Percentiles rank a stretch among this genome's conserved stretches.
Conservation (phyloP, 2,329 filamentous ascomycete genomes). For the Aspergillus sp. region DNA sequence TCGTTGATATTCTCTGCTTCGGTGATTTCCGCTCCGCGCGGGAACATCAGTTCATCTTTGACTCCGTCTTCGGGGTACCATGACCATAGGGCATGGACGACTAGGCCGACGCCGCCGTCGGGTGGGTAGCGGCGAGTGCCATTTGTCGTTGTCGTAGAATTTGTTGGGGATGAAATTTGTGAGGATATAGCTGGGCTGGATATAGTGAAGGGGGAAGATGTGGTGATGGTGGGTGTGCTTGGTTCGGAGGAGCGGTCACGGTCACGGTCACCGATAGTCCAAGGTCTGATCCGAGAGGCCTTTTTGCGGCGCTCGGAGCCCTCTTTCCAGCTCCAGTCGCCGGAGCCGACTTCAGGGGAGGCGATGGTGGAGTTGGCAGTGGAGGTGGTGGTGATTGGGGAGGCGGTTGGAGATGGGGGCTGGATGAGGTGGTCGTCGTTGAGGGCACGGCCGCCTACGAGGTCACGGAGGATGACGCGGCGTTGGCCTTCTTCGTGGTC, state of each 20-base stretch:
- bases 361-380: constrained; percentile 29
- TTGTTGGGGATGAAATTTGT: constrained; percentile 6
- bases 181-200: constrained; percentile 9
- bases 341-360: constrained; percentile 31
- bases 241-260: constrained; percentile 16
- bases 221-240: constrained; percentile 21
- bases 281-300: constrained; percentile 34
- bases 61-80: constrained; percentile 67
- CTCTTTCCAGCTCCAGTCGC: constrained; percentile 49
- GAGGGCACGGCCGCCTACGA: constrained; percentile 75
- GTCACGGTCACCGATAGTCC: constrained; percentile 11
- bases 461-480: constrained; percentile 67
- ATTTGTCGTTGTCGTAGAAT: no score
- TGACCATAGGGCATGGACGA: constrained; percentile 68
- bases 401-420: constrained; percentile 23
- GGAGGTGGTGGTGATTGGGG: background rate
- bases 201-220: constrained; percentile 61
- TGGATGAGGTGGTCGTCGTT: constrained; percentile 56
- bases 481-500: constrained; percentile 67
- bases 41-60: constrained; percentile 78
- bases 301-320: constrained; percentile 42
- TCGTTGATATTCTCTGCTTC: constrained; percentile 87
- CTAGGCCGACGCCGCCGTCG: constrained; percentile 70
- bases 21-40: constrained; percentile 75
- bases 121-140: constrained; percentile 62